Evolutionary conservation across 495 filamentous ascomycete genomes (phyloP).

Genomic region (Tetracladium setigerum): DNA sequence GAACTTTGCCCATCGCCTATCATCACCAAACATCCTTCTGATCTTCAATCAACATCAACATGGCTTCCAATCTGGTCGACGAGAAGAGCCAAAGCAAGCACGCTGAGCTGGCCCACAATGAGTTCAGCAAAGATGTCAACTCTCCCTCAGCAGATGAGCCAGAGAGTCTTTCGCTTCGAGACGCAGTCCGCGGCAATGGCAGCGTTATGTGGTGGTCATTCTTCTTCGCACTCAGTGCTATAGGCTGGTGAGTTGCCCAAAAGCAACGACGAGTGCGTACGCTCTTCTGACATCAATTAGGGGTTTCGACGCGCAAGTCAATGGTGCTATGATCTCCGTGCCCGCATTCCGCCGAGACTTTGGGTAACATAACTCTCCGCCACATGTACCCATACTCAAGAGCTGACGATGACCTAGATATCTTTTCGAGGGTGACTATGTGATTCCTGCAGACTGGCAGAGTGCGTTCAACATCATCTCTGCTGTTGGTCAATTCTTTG

Average conservation of each 20-base stretch:
- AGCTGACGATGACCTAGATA: constrained; percentile 11
- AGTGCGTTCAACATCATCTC: constrained; percentile 28
- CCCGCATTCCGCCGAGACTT: constrained; percentile 29
- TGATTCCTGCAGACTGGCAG: constrained; percentile 30
- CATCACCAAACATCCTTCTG: no score
- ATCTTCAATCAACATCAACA: no score
- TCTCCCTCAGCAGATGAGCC: no score
- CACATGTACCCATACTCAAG: neutral
- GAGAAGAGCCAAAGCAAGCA: no score
- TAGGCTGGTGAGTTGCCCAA: constrained; percentile 19
- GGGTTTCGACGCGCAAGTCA: constrained; percentile 37
- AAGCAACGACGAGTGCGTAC: no score
- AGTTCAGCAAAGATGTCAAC: no score
- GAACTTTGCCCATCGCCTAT: no score
- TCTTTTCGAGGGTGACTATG: constrained; percentile 20
- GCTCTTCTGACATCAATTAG: constrained; percentile 9
- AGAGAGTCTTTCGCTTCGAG: constrained; percentile 4
- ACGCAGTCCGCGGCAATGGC: constrained; percentile 8
- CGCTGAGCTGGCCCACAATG: no score
- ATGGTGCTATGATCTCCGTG: constrained; percentile 28
- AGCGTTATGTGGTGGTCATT: constrained; percentile 15
- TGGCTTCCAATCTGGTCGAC: no score
- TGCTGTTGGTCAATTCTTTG: constrained; percentile 26
- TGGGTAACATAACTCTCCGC: constrained; percentile 15
- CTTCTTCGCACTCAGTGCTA: constrained; percentile 19